Evolutionary conservation across 2,329 filamentous ascomycete genomes (phyloP).

Genomic region (Pseudocercospora crystallina): DNA sequence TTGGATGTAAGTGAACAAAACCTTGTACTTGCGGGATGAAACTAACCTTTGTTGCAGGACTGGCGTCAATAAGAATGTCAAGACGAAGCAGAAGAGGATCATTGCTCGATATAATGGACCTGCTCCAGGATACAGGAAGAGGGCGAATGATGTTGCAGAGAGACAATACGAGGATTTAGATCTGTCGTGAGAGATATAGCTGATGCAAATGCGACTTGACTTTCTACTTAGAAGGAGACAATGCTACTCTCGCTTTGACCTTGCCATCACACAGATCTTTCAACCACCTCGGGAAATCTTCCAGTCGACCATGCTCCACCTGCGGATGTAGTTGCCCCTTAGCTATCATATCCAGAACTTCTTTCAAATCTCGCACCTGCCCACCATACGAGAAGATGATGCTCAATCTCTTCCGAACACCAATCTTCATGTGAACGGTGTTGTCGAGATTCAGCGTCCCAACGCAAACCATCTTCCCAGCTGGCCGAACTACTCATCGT

Average conservation of each 20-base stretch:
- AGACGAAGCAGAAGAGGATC: slow-evolving; percentile 46
- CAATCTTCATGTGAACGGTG: slow-evolving; percentile 46
- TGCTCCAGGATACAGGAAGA: slow-evolving; percentile 45
- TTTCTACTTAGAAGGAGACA: no score
- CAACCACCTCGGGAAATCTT: slow-evolving; percentile 6
- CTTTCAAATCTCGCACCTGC: slow-evolving; percentile 40
- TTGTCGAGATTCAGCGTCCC: slow-evolving; percentile 43
- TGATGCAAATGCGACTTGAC: no score
- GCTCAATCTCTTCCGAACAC: slow-evolving; percentile 43
- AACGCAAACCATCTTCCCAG: slow-evolving; percentile 42
- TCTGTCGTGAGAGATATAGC: background rate
- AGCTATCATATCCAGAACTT: slow-evolving; percentile 36
- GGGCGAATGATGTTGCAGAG: slow-evolving; percentile 29
- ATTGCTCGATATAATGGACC: slow-evolving; percentile 51
- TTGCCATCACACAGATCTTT: slow-evolving; percentile 7
- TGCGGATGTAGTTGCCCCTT: slow-evolving; percentile 26
- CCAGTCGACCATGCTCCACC: slow-evolving; percentile 1
- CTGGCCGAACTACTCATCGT: slow-evolving; percentile 34
- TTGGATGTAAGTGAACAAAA: slow-evolving; percentile 44
- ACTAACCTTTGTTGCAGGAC: slow-evolving; percentile 31
- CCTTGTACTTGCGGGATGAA: no score
- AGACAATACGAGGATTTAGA: slow-evolving; percentile 27
- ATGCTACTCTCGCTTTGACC: background rate
- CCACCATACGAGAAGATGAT: slow-evolving; percentile 48
- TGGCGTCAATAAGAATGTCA: slow-evolving; percentile 54